Evolutionary conservation across 257 asterid genomes (phyloP).

Genomic region (Jaltomata sinuosa): DNA sequence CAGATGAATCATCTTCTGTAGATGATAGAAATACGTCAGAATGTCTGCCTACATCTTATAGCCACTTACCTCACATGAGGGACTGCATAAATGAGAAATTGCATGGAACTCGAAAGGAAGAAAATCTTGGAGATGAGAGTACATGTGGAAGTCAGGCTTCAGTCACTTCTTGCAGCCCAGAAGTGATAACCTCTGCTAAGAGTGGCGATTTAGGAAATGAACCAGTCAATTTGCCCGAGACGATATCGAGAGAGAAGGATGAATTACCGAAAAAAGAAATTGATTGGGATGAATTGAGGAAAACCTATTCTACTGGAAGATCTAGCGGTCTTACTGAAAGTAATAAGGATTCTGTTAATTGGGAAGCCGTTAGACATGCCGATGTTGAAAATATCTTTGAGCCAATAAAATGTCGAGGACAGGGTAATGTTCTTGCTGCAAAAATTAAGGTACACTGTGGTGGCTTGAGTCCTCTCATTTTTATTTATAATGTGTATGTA

Average conservation of each 20-base stretch:
- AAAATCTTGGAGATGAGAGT: background rate
- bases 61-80: background rate
- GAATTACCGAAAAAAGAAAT: background rate
- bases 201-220: background rate
- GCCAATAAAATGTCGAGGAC: conserved; percentile 32
- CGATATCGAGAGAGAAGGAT: background rate
- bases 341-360: conserved; percentile 34
- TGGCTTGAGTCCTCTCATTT: background rate
- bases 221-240: background rate
- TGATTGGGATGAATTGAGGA: conserved; percentile 45
- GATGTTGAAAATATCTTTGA: conserved; percentile 17
- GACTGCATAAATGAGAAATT: background rate
- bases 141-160: background rate
- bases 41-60: background rate
- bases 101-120: background rate
- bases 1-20: background rate
- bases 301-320: conserved; percentile 1
- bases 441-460: conserved; percentile 42
- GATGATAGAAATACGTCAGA: background rate
- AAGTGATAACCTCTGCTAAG: background rate
- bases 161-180: background rate
- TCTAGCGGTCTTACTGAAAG: background rate
- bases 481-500: background rate
- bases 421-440: conserved; percentile 26
- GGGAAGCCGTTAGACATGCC: conserved; percentile 50